Conservation (phyloP, 345 rosid genomes). For the Salix exigua region DNA sequence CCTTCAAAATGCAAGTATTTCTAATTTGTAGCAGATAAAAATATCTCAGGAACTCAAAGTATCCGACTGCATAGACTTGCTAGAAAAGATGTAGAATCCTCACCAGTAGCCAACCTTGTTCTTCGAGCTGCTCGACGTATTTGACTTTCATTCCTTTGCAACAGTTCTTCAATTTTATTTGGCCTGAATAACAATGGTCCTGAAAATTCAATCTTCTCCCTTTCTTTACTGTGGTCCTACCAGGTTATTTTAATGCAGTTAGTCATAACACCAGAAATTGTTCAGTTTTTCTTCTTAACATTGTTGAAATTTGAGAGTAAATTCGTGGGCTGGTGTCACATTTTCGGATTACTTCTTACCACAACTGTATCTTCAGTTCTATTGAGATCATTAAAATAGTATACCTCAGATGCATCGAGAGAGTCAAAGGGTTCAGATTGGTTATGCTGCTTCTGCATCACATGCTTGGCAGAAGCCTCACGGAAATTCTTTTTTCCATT, state of each 20-base stretch:
- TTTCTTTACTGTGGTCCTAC: slow-evolving; percentile 5
- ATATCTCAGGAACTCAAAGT: too few species aligned
- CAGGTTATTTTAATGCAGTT: neutral
- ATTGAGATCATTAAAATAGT: slow-evolving; percentile 18
- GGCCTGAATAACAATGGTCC: slow-evolving; percentile 49
- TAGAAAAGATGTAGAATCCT: too few species aligned
- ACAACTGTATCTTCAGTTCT: slow-evolving; percentile 19
- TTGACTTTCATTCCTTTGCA: slow-evolving; percentile 51
- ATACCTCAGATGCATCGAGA: slow-evolving; percentile 28
- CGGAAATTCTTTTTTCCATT: neutral
- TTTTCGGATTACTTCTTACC: slow-evolving; percentile 32
- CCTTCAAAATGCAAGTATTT: too few species aligned
- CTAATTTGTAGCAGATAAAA: too few species aligned
- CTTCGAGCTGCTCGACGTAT: slow-evolving; percentile 48
- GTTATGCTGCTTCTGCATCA: slow-evolving; percentile 7
- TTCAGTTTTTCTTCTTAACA: neutral
- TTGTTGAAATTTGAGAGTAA: neutral
- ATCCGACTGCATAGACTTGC: too few species aligned
- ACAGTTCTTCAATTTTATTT: slow-evolving; percentile 38
- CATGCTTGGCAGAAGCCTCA: slow-evolving; percentile 1
- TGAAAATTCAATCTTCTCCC: slow-evolving; percentile 27
- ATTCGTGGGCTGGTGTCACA: neutral
- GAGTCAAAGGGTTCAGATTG: slow-evolving; percentile 23
- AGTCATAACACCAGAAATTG: neutral
- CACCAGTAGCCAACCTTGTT: slow-evolving; percentile 46